A percentile compares a stretch with the other conserved stretches of the same genome.
phyloP scores from a whole-genome alignment of 2,329 filamentous ascomycete genomes.

The Alternaria gaisen region DNA sequence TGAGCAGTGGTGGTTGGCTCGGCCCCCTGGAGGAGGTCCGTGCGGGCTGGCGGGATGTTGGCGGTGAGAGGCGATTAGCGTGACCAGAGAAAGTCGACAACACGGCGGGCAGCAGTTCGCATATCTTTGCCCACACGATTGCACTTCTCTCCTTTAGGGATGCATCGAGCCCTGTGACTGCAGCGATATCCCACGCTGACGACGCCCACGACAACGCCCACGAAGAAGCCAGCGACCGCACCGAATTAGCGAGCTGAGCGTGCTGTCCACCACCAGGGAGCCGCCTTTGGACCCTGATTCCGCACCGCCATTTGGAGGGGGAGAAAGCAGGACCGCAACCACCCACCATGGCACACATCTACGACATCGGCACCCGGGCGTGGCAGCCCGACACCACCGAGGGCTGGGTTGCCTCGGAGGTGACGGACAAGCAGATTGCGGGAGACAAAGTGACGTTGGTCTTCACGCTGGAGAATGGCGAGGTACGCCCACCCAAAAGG shows the following conservation, averaged over 20 bases:
- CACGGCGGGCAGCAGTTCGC: conserved; percentile 17
- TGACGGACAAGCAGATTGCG: conserved; percentile 82
- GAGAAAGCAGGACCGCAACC: conserved; percentile 20
- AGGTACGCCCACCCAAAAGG: conserved; percentile 64
- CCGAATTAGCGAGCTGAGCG: conserved; percentile 30
- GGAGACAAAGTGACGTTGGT: conserved; percentile 87
- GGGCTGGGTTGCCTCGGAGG: conserved; percentile 97
- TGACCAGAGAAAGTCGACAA: conserved; percentile 31
- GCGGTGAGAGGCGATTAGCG: conserved; percentile 35
- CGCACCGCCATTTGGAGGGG: conserved; percentile 26
- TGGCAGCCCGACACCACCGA: conserved; percentile 98
- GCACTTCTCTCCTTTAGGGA: conserved; percentile 23
- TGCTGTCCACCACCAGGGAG: conserved; percentile 32
- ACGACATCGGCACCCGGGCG: conserved; percentile 95
- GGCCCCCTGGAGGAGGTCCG: conserved; percentile 19
- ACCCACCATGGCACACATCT: conserved; percentile 82
- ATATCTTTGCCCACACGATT: conserved; percentile 16
- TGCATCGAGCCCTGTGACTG: conserved; percentile 42
- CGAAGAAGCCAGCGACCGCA: conserved; percentile 22
- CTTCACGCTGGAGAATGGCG: conserved; percentile 91
- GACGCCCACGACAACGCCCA: conserved; percentile 20
- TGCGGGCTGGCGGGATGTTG: conserved; percentile 30
- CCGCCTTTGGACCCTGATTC: conserved; percentile 36
- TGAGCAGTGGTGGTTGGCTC: conserved; percentile 26
- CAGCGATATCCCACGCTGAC: conserved; percentile 37